Percentiles rank a stretch among this genome's conserved stretches.
phyloP scores from a whole-genome alignment of 768 basidiomycete genomes.

The Asterophora parasitica region DNA sequence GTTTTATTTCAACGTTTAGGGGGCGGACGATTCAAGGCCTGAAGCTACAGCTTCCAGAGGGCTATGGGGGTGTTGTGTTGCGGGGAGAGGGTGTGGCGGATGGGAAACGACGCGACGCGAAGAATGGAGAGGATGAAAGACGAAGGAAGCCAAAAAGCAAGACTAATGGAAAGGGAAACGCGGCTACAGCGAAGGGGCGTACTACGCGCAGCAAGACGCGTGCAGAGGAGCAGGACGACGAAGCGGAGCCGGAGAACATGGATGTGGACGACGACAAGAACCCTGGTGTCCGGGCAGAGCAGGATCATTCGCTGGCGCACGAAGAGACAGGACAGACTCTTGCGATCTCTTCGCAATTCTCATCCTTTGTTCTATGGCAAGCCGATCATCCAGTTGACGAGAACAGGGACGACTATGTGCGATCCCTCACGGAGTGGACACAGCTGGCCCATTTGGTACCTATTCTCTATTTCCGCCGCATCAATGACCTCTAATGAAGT shows the following conservation, averaged over 20 bases:
- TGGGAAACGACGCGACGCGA: conserved; percentile 4
- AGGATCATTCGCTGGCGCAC: conserved; percentile 20
- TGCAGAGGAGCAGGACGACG: conserved; percentile 19
- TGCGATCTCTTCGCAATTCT: conserved; percentile 50
- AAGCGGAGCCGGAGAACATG: conserved; percentile 24
- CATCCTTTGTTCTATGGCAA: conserved; percentile 70
- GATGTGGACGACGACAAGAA: conserved; percentile 26
- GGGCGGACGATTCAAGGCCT: conserved; percentile 73
- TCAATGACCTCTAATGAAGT: background rate
- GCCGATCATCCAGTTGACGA: conserved; percentile 69
- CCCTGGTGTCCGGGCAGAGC: conserved; percentile 14
- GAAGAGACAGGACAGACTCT: conserved; percentile 30
- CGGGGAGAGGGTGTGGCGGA: conserved; percentile 22
- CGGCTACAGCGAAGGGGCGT: conserved; percentile 19
- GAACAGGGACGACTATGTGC: conserved; percentile 65
- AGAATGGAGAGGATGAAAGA: conserved; percentile 7
- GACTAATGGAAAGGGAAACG: conserved; percentile 8
- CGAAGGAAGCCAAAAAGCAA: conserved; percentile 6
- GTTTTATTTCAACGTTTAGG: conserved; percentile 63
- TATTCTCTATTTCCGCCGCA: background rate
- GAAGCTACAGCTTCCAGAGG: conserved; percentile 53
- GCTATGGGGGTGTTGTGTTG: conserved; percentile 66
- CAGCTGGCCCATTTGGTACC: conserved; percentile 57
- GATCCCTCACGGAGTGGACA: conserved; percentile 70
- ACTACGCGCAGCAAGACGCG: conserved; percentile 24